Evolutionary conservation across 352 stramenopile genomes (phyloP), one percentile per base, ranked within the genome.

Genomic region (Phytopythium oedochilum): DNA sequence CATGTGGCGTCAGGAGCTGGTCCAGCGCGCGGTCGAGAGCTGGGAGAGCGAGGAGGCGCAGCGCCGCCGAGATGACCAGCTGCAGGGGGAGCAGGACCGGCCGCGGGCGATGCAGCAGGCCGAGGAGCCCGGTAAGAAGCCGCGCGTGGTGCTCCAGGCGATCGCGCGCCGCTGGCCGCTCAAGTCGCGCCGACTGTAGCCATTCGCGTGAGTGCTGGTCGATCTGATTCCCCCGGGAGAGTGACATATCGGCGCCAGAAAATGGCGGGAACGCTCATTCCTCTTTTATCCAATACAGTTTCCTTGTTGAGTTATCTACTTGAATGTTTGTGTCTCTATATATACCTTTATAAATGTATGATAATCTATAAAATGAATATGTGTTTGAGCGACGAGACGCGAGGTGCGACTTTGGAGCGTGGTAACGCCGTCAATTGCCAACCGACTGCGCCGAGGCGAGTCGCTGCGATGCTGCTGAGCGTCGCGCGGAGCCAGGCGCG

Each of bases 21-120:
- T 89, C 14, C 42, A 54, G 5, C 62, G 86, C 10, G 70, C 69
- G 0, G 52, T 91, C 23, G 73, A 76, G 17, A 69, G 81, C n/a
- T 53, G 53, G 4, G 69, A 64, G 9, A 29, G 86, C n/a, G 65
- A 80, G 40, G 60, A 50, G 14, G 38, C 64, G 36, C n/a, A 57
- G 42, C 5, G 9, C 39, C 39, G 39, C n/a, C 20, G 17, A 9
- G 7, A 6, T 12, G 40, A 47, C 12, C 59, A 69, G 3, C 55
- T 76, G 43, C 57, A 53, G 44, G 53, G 65, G 11, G 53, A 57
- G 14, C 23, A 32, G 1, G 45, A 61, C 25, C 52, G 28, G 20
- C 46, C 3, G 28, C 48, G 35, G 38, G 25, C 15, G n/a, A 43
- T 55, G 18, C 49, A 53, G 45, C 47, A 50, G 23, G 43, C 55